Conservation (phyloP, 1,284 basidiomycete species). For the Puccinia horiana region DNA sequence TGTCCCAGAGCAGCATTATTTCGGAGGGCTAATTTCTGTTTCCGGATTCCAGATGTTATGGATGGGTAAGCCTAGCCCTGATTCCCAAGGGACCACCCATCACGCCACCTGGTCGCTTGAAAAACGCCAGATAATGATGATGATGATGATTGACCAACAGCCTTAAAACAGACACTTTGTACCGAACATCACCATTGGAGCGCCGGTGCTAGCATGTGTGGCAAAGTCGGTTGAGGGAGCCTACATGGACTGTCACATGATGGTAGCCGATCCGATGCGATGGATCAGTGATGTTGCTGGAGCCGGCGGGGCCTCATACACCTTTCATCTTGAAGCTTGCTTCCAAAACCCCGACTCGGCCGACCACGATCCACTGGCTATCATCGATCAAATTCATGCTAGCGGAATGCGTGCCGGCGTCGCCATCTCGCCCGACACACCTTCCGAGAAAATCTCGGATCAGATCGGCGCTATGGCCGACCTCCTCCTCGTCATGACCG, state of each 20-base stretch:
- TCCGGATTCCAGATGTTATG: constrained; percentile 64
- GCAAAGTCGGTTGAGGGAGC: constrained; percentile 85
- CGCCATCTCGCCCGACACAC: constrained; percentile 90
- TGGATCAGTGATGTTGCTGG: constrained; percentile 96
- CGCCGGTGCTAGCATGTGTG: constrained; percentile 86
- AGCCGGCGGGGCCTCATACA: constrained; percentile 91
- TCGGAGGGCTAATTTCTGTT: not conserved
- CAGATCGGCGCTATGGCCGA: constrained; percentile 76
- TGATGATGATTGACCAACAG: constrained; percentile 3
- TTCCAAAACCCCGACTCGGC: constrained; percentile 10
- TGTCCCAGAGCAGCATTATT: too few relatives aligned
- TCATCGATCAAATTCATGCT: constrained; percentile 74
- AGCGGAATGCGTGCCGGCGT: constrained; percentile 85
- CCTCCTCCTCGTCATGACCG: constrained; percentile 96
- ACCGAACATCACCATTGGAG: constrained; percentile 95
- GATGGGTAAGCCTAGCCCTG: constrained; percentile 71
- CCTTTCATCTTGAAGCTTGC: constrained; percentile 89
- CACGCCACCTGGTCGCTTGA: constrained; percentile 38
- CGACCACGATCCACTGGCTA: constrained; percentile 62
- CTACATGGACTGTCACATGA: constrained; percentile 99
- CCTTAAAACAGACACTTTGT: constrained; percentile 78
- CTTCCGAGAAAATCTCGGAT: constrained; percentile 78
- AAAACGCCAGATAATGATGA: not conserved
- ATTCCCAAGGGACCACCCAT: not conserved
- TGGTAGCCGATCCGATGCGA: constrained; percentile 92